Evolutionary conservation across 116 monocot species (phyloP).

Genomic region (Cymodocea nodosa): DNA sequence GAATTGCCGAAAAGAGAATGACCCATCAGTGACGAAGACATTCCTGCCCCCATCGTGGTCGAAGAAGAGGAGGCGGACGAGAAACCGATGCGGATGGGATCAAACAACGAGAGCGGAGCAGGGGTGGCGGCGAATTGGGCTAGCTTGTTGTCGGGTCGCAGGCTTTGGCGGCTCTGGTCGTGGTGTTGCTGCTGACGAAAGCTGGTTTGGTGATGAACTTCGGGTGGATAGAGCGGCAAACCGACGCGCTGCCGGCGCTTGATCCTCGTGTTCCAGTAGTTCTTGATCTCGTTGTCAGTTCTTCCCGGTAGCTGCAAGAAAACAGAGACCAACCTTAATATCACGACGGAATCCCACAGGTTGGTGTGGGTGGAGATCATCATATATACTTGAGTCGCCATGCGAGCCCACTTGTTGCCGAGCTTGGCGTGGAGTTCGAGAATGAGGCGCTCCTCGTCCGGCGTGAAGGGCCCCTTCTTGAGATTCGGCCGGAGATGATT

Average conservation of each 20-base stretch:
- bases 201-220: constrained; percentile 12
- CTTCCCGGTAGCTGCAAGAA: constrained; percentile 10
- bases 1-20: neutral
- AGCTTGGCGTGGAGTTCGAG: constrained; percentile 35
- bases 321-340: neutral
- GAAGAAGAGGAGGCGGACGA: neutral
- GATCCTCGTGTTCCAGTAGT: constrained; percentile 38
- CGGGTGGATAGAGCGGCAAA: constrained; percentile 29
- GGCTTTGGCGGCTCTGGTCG: neutral
- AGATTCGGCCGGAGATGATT: constrained; percentile 61
- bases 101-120: constrained; percentile 8
- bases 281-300: constrained; percentile 24
- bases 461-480: constrained; percentile 38
- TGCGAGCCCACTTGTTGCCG: constrained; percentile 68
- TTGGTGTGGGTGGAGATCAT: too few species aligned
- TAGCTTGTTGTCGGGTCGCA: neutral
- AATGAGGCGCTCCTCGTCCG: constrained; percentile 34
- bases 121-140: neutral
- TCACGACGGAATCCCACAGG: too few species aligned
- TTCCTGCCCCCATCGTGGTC: neutral
- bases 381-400: constrained; percentile 39
- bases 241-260: constrained; percentile 17
- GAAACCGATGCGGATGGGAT: constrained; percentile 1
- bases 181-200: neutral
- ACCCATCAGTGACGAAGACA: neutral